These are phyloP conservation scores for Penicillium sp. DNA, from an alignment of 2,329 filamentous ascomycete genomes.

Conservation along the genomic window DNA sequence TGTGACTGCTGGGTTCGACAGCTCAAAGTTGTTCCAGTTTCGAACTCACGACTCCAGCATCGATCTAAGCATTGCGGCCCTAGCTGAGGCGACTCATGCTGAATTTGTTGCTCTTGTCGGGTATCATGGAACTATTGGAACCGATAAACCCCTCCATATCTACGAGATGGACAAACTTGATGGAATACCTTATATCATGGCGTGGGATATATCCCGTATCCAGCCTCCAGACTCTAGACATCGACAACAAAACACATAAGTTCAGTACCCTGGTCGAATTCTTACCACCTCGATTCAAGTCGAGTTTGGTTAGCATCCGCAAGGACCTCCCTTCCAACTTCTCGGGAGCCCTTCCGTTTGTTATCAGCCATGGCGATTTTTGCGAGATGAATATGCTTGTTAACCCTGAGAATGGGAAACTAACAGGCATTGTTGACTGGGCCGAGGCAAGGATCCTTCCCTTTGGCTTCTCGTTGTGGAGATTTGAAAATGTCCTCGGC, in stretches of 20 bases:
- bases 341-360: too few relatives aligned
- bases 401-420: too few relatives aligned
- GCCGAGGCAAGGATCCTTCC: too few relatives aligned
- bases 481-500: too few relatives aligned
- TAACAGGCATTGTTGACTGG: too few relatives aligned
- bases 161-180: neutral
- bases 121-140: conserved; percentile 3
- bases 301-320: neutral
- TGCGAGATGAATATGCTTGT: too few relatives aligned
- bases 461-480: too few relatives aligned
- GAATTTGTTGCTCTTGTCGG: conserved; percentile 20
- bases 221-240: neutral
- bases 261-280: neutral
- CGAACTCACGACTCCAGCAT: conserved; percentile 3
- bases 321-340: too few relatives aligned
- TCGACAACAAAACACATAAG: neutral
- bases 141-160: neutral
- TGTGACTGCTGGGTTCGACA: conserved; percentile 11
- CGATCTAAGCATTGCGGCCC: conserved; percentile 2
- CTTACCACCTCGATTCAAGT: neutral
- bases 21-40: conserved; percentile 12
- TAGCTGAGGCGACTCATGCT: conserved; percentile 11
- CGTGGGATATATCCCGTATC: neutral
- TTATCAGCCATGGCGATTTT: too few relatives aligned
- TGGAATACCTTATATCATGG: neutral